Evolutionary conservation across 164 flowering plant genomes (phyloP).

Genomic region (Sextonia rubra): DNA sequence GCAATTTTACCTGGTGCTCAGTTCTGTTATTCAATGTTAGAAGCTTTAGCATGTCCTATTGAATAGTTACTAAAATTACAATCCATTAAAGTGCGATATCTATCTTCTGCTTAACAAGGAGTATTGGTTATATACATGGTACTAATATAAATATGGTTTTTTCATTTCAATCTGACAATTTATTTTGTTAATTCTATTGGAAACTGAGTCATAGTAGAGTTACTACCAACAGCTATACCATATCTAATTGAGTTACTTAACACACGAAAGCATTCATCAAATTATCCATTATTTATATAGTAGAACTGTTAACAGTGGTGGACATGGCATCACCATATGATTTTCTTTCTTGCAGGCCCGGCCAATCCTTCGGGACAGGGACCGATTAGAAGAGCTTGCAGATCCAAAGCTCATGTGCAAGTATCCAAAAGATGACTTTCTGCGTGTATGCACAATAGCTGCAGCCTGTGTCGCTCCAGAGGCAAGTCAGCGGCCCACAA

Average conservation of each 20-base stretch:
- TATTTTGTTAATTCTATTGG: too few species aligned
- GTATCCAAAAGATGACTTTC: slow-evolving; percentile 85
- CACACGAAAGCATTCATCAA: not conserved
- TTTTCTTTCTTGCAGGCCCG: slow-evolving; percentile 62
- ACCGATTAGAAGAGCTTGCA: slow-evolving; percentile 81
- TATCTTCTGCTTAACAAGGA: not conserved
- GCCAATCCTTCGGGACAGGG: slow-evolving; percentile 87
- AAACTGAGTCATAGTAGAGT: too few species aligned
- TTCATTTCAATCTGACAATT: not conserved
- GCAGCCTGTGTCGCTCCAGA: slow-evolving; percentile 99
- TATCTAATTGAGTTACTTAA: too few species aligned
- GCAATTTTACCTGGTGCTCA: too few species aligned
- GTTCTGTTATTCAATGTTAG: not conserved
- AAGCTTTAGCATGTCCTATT: not conserved
- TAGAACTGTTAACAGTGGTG: too few species aligned
- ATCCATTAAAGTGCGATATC: not conserved
- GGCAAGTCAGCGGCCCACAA: slow-evolving; percentile 89
- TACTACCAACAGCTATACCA: not conserved
- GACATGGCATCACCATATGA: not conserved
- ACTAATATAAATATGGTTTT: not conserved
- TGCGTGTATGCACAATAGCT: slow-evolving; percentile 91
- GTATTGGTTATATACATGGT: not conserved
- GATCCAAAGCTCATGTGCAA: slow-evolving; percentile 73
- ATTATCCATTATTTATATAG: too few species aligned
- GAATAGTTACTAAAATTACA: not conserved